A percentile compares a stretch with the other conserved stretches of the same genome.
These are phyloP conservation scores for Gaultheria prostrata DNA, from an alignment of 148 eudicot genomes.

Conservation along the genomic window DNA sequence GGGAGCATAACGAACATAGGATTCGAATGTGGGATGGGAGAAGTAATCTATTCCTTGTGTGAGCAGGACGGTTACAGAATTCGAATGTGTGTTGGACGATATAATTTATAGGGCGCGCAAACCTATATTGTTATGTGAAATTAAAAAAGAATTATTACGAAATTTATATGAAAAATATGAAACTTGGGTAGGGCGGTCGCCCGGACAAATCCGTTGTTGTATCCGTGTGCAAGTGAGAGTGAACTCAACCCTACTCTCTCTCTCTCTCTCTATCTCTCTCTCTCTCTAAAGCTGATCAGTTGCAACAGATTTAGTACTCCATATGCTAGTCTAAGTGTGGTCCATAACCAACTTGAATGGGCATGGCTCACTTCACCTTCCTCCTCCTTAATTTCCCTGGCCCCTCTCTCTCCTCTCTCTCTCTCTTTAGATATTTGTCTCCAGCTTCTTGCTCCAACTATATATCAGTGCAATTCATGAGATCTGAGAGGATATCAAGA, in stretches of 20 bases:
- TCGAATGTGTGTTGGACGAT: too few species aligned
- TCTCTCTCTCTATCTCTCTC: neutral
- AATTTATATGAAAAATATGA: too few species aligned
- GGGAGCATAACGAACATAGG: too few species aligned
- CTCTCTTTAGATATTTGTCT: neutral
- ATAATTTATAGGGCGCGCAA: too few species aligned
- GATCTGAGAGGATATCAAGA: conserved; percentile 12
- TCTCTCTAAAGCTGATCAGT: neutral
- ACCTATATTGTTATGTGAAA: too few species aligned
- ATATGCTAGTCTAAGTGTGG: conserved; percentile 24
- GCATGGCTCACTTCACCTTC: conserved; percentile 6
- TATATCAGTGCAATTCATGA: conserved; percentile 3
- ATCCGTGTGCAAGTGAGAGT: too few species aligned
- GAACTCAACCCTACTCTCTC: conserved; percentile 16
- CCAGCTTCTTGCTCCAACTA: neutral
- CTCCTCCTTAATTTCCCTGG: neutral
- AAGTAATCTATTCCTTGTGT: too few species aligned
- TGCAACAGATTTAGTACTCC: conserved; percentile 11
- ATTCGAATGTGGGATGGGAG: too few species aligned
- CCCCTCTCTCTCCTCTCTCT: conserved; percentile 5
- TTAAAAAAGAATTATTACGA: too few species aligned
- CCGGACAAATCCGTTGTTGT: too few species aligned
- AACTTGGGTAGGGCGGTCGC: too few species aligned
- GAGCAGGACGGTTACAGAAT: too few species aligned
- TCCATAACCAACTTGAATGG: conserved; percentile 16